A percentile compares a stretch with the other conserved stretches of the same genome.
Evolutionary conservation across 352 stramenopile species (phyloP).

Genomic region (Phytophthora uliginosa): DNA sequence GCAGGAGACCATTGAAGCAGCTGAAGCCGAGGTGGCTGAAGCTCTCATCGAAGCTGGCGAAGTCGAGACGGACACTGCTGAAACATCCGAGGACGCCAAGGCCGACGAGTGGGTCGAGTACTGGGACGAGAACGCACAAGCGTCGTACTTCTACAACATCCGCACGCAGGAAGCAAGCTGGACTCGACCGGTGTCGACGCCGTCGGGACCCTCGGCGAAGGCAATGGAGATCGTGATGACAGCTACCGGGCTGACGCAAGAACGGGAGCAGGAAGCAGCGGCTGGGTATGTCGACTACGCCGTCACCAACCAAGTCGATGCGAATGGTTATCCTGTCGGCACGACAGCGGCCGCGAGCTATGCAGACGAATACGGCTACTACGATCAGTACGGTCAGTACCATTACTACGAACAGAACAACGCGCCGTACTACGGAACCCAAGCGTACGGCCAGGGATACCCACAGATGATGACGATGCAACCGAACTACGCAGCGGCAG

Average conservation of each 20-base stretch:
- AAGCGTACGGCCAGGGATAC: slow-evolving; percentile 33
- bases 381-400: slow-evolving; percentile 84
- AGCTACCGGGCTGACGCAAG: slow-evolving; percentile 30
- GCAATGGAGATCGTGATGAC: slow-evolving; percentile 47
- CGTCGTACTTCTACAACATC: slow-evolving; percentile 93
- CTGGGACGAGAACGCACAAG: slow-evolving; percentile 91
- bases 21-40: slow-evolving; percentile 65
- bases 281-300: slow-evolving; percentile 55
- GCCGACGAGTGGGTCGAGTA: slow-evolving; percentile 91
- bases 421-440: slow-evolving; percentile 41
- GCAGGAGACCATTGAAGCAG: slow-evolving; percentile 66
- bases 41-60: slow-evolving; percentile 40
- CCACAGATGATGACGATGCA: slow-evolving; percentile 48
- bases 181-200: slow-evolving; percentile 68
- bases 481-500: slow-evolving; percentile 57
- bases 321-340: slow-evolving; percentile 42
- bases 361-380: slow-evolving; percentile 84
- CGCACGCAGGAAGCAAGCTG: slow-evolving; percentile 90
- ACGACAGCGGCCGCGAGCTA: slow-evolving; percentile 42
- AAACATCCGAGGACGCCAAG: slow-evolving; percentile 15
- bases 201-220: slow-evolving; percentile 32
- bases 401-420: slow-evolving; percentile 82
- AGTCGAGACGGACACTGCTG: slow-evolving; percentile 10
- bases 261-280: slow-evolving; percentile 16
- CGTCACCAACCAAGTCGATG: slow-evolving; percentile 40